Percentiles rank a stretch among this genome's conserved stretches.
These are phyloP conservation scores for Russula compacta DNA, from an alignment of 768 basidiomycete genomes.

Conservation along the genomic window DNA sequence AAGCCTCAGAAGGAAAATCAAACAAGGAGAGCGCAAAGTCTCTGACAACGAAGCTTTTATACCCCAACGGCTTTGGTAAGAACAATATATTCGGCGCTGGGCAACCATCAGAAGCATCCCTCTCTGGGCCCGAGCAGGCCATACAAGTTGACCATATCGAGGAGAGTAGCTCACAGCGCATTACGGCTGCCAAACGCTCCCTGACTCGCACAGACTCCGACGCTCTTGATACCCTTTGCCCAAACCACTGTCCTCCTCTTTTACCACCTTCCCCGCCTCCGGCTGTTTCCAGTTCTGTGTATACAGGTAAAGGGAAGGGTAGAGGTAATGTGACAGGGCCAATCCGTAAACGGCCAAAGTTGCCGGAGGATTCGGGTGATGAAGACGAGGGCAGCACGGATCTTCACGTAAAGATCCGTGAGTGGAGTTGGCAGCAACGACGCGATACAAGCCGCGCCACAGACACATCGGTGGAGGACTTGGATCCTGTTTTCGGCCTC, in stretches of 20 bases:
- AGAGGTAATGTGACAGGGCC: constrained; percentile 31
- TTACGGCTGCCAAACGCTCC: constrained; percentile 3
- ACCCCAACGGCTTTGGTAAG: constrained; percentile 12
- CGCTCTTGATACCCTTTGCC: constrained; percentile 17
- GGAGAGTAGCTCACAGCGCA: background rate
- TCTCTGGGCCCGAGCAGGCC: background rate
- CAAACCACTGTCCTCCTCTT: constrained; percentile 27
- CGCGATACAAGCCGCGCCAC: background rate
- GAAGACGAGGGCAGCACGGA: constrained; percentile 23
- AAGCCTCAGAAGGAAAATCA: constrained; percentile 8
- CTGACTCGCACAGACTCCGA: constrained; percentile 2
- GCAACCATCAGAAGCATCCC: constrained; percentile 1
- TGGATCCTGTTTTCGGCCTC: constrained; percentile 10
- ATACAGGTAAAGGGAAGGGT: constrained; percentile 29
- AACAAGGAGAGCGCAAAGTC: background rate
- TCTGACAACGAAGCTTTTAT: constrained; percentile 8
- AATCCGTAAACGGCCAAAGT: constrained; percentile 43
- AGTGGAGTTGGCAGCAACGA: constrained; percentile 24
- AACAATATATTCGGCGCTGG: constrained; percentile 10
- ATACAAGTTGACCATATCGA: background rate
- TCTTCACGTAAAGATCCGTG: constrained; percentile 25
- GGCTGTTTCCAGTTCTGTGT: constrained; percentile 19
- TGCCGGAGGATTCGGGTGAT: constrained; percentile 25
- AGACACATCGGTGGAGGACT: constrained; percentile 11
- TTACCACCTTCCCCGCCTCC: constrained; percentile 67